Conservation (phyloP, 1,284 basidiomycete genomes). For the Moesziomyces parantarcticus region DNA sequence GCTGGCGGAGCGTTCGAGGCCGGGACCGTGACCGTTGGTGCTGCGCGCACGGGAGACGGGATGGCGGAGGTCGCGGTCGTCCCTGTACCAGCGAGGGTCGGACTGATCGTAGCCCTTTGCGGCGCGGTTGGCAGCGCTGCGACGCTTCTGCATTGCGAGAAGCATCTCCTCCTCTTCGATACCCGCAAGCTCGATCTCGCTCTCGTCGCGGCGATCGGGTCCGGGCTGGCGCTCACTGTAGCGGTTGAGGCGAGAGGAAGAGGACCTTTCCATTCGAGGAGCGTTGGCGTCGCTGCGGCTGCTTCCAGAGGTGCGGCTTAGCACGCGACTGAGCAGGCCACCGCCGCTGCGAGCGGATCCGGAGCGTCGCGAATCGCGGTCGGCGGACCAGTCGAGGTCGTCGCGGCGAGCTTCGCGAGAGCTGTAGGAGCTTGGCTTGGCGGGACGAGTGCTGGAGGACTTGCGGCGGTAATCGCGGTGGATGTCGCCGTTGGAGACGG, state of each 20-base stretch:
- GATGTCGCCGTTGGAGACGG: conserved; percentile 21
- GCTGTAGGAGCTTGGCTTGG: conserved; percentile 29
- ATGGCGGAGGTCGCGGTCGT: conserved; percentile 20
- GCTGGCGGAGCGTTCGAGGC: conserved; percentile 26
- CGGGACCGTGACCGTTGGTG: neutral
- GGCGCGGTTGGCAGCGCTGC: conserved; percentile 35
- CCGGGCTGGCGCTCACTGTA: conserved; percentile 25
- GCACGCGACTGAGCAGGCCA: conserved; percentile 35
- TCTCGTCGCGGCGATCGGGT: conserved; percentile 26
- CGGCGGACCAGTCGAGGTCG: conserved; percentile 6
- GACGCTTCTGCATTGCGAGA: conserved; percentile 36
- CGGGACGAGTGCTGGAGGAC: conserved; percentile 1
- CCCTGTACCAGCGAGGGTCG: conserved; percentile 44
- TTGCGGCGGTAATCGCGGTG: conserved; percentile 14
- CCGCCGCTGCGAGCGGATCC: conserved; percentile 9
- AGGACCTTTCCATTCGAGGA: conserved; percentile 21
- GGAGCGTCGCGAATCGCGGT: neutral
- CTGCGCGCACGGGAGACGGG: conserved; percentile 5
- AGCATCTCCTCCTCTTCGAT: conserved; percentile 52
- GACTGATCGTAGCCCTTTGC: conserved; percentile 25
- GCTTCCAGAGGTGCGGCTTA: conserved; percentile 26
- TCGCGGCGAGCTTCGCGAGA: conserved; percentile 30
- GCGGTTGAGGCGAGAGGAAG: conserved; percentile 25
- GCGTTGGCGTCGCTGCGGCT: conserved; percentile 14
- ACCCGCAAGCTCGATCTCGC: conserved; percentile 31